Evolutionary conservation across 768 basidiomycete genomes (phyloP).

Genomic region (Cyathus striatus): DNA sequence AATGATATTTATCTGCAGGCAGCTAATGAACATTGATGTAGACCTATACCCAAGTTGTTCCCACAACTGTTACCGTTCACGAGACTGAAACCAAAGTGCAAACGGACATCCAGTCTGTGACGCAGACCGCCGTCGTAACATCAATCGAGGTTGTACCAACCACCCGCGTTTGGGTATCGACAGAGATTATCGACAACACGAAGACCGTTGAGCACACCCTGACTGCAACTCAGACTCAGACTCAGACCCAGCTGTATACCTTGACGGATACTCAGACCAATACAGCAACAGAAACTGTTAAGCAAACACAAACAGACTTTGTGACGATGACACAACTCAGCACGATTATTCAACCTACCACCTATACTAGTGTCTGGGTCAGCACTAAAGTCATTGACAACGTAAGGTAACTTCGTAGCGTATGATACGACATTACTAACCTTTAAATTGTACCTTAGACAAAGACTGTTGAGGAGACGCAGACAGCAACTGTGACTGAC

Average conservation of each 20-base stretch:
- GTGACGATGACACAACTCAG: constrained; percentile 49
- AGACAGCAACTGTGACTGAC: constrained; percentile 45
- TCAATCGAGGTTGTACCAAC: constrained; percentile 54
- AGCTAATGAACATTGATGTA: constrained; percentile 5
- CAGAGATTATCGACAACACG: constrained; percentile 57
- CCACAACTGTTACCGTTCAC: constrained; percentile 37
- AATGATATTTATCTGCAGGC: neutral
- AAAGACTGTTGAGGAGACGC: constrained; percentile 47
- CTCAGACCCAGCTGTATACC: constrained; percentile 51
- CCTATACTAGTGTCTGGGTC: constrained; percentile 47
- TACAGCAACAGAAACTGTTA: constrained; percentile 41
- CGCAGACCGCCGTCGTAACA: constrained; percentile 38
- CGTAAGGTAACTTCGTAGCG: too few relatives aligned
- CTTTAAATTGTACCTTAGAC: constrained; percentile 31
- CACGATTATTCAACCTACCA: constrained; percentile 54
- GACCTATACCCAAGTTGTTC: constrained; percentile 27
- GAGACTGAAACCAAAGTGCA: constrained; percentile 21
- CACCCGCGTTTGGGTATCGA: constrained; percentile 63
- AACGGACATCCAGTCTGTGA: constrained; percentile 19
- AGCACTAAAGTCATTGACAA: constrained; percentile 56
- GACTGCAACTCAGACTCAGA: constrained; percentile 60
- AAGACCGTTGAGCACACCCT: constrained; percentile 51
- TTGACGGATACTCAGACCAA: constrained; percentile 40
- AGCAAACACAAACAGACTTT: constrained; percentile 51
- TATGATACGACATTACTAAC: neutral